phyloP scores from a whole-genome alignment of 2,329 filamentous ascomycete genomes.

The Trichoderma lentiforme region DNA sequence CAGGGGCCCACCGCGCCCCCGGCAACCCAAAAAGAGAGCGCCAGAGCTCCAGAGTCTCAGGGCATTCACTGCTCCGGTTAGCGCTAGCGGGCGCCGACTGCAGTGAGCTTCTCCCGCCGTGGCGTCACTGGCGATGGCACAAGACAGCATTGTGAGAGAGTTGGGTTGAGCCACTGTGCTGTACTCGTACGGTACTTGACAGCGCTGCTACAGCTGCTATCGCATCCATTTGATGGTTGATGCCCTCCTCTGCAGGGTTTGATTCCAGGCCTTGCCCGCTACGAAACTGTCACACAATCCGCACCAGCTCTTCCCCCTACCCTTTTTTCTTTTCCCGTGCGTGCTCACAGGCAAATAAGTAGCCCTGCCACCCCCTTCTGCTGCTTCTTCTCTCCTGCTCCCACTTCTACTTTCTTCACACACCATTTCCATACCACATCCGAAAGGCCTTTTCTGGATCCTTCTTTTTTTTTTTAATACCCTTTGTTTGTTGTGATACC shows the following conservation, averaged over 20 bases:
- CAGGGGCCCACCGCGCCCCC: constrained; percentile 8
- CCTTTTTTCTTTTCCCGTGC: constrained; percentile 13
- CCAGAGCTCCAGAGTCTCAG: constrained; percentile 7
- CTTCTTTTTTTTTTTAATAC: constrained; percentile 39
- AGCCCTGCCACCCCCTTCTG: constrained; percentile 36
- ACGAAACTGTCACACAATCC: constrained; percentile 7
- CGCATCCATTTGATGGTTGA: not conserved
- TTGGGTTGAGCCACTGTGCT: not conserved
- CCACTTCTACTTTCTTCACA: constrained; percentile 30
- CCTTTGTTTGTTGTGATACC: constrained; percentile 52
- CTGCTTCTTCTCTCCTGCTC: constrained; percentile 27
- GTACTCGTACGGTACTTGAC: not conserved
- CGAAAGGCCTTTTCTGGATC: constrained; percentile 36
- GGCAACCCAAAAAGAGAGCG: constrained; percentile 12
- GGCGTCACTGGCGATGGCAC: constrained; percentile 11
- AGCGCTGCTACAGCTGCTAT: not conserved
- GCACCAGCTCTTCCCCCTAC: constrained; percentile 14
- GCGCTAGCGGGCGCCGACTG: not conserved
- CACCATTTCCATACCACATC: constrained; percentile 29
- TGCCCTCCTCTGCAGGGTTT: constrained; percentile 1
- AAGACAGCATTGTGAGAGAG: not conserved
- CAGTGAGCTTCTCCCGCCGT: constrained; percentile 14
- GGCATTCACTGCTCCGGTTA: not conserved
- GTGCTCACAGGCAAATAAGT: constrained; percentile 38
- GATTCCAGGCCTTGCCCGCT: constrained; percentile 2